A percentile compares a stretch with the other conserved stretches of the same genome.
phyloP scores from a whole-genome alignment of 768 basidiomycete genomes.

The Tricholomella constricta region DNA sequence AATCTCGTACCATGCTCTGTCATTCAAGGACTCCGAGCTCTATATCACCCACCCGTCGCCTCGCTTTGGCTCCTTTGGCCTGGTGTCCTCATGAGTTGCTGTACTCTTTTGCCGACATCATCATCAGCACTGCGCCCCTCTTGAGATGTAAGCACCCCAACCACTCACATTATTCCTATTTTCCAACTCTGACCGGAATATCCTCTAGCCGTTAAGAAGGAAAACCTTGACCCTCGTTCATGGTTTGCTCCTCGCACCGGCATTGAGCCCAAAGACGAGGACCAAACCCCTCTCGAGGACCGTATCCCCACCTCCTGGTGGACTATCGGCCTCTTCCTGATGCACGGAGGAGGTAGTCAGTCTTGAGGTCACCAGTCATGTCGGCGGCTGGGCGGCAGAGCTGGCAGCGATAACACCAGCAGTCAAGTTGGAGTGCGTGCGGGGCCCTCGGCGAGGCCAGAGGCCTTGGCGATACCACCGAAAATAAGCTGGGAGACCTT shows the following conservation, averaged over 20 bases:
- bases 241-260: constrained; percentile 17
- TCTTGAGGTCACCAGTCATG: constrained; percentile 71
- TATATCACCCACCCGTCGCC: constrained; percentile 50
- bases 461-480: constrained; percentile 58
- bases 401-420: constrained; percentile 57
- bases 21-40: constrained; percentile 43
- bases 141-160: constrained; percentile 23
- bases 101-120: constrained; percentile 58
- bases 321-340: constrained; percentile 48
- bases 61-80: constrained; percentile 66
- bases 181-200: too few species aligned
- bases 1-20: constrained; percentile 46
- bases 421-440: constrained; percentile 48
- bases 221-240: not conserved
- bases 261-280: constrained; percentile 43
- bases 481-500: constrained; percentile 71
- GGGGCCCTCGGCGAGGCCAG: constrained; percentile 32
- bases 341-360: constrained; percentile 69
- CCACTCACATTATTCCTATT: too few species aligned
- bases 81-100: constrained; percentile 60
- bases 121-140: constrained; percentile 41
- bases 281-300: constrained; percentile 54
- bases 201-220: not conserved
- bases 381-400: constrained; percentile 59
- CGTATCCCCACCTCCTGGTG: constrained; percentile 60